Evolutionary conservation across 2,329 filamentous ascomycete genomes (phyloP).

Genomic region (Magnaporthales sp.): DNA sequence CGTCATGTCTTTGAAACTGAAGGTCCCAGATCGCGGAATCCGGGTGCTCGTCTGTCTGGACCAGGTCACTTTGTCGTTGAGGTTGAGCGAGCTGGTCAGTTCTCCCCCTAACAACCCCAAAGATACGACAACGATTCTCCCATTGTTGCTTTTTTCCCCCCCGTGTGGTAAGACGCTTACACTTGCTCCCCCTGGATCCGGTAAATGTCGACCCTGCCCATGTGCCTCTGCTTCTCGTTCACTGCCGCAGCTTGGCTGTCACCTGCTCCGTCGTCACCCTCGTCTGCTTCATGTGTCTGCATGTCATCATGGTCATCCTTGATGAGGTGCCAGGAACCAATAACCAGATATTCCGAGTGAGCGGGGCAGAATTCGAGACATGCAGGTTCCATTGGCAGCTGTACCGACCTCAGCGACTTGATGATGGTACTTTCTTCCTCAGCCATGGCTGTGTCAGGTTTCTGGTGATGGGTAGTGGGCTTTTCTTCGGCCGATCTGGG

Average conservation of each 20-base stretch:
- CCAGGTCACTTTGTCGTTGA: constrained; percentile 31
- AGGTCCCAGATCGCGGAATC: constrained; percentile 72
- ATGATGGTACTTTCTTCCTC: constrained; percentile 12
- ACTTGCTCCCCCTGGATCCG: constrained; percentile 39
- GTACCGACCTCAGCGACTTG: constrained; percentile 37
- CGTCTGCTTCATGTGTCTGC: background rate
- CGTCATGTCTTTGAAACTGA: constrained; percentile 57
- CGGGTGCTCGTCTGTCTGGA: constrained; percentile 53
- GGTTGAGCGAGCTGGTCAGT: constrained; percentile 2
- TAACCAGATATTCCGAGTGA: constrained; percentile 57
- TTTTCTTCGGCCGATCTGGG: background rate
- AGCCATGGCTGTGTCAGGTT: background rate
- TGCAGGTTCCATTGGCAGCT: constrained; percentile 62
- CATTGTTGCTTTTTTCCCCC: background rate
- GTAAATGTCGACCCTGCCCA: constrained; percentile 66
- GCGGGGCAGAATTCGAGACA: constrained; percentile 67
- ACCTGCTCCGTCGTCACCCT: background rate
- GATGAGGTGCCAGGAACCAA: constrained; percentile 40
- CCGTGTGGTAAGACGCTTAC: constrained; percentile 35
- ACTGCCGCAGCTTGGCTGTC: background rate
- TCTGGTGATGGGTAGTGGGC: background rate
- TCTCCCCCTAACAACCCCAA: background rate
- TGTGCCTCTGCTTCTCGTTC: constrained; percentile 47
- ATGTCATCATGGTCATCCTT: background rate
- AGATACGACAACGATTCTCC: background rate